Evolutionary conservation across 176 grass and related monocot genomes (phyloP).

Genomic region (Triticum timopheevii): DNA sequence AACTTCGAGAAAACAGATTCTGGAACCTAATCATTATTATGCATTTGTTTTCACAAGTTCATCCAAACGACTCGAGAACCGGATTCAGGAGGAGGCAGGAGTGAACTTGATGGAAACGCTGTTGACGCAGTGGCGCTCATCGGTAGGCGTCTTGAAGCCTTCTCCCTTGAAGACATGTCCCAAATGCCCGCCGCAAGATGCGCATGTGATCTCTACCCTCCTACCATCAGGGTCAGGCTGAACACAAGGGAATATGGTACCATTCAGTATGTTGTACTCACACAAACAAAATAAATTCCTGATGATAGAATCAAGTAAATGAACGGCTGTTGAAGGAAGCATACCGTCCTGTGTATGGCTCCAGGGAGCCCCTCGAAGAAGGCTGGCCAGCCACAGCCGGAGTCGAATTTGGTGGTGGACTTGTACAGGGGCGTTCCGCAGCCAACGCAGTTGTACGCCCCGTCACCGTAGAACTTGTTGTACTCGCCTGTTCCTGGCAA

Average conservation of each 20-base stretch:
- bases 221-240: conserved; percentile 78
- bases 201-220: conserved; percentile 73
- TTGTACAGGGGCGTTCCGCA: conserved; percentile 77
- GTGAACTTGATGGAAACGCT: conserved; percentile 78
- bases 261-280: not conserved
- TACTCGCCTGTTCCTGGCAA: conserved; percentile 63
- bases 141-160: conserved; percentile 83
- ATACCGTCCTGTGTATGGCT: conserved; percentile 68
- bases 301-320: not conserved
- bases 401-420: conserved; percentile 89
- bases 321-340: not conserved
- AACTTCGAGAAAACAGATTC: not conserved
- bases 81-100: conserved; percentile 36
- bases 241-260: not conserved
- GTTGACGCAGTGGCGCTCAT: conserved; percentile 93
- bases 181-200: conserved; percentile 78
- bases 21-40: conserved; percentile 6
- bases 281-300: not conserved
- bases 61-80: not conserved
- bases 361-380: conserved; percentile 89
- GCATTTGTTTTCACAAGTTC: not conserved
- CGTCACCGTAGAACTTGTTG: conserved; percentile 64
- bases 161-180: conserved; percentile 92
- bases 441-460: conserved; percentile 65
- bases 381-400: conserved; percentile 89